phyloP scores from a whole-genome alignment of 208 protist species.

The Naegleria fowleri region DNA sequence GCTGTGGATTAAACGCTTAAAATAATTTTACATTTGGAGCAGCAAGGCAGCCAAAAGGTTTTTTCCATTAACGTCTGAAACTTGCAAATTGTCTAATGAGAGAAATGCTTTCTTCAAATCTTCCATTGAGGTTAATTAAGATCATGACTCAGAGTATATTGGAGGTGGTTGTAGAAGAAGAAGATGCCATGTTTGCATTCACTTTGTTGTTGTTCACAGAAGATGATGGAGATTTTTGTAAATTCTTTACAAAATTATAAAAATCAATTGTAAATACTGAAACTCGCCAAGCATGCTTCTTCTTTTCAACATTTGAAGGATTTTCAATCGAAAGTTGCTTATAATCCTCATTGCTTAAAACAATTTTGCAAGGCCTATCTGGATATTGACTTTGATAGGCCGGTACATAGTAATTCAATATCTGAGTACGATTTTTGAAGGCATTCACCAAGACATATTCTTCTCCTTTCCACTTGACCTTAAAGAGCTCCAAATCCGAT shows the following conservation, averaged over 20 bases:
- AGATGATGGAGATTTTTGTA: background rate
- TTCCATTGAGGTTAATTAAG: too few species aligned
- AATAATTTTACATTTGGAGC: too few species aligned
- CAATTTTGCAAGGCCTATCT: background rate
- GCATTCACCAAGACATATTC: background rate
- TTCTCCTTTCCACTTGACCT: background rate
- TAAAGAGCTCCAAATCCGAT: background rate
- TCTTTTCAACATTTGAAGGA: background rate
- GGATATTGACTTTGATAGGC: background rate
- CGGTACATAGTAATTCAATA: background rate
- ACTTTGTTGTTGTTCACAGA: too few species aligned
- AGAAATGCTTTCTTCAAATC: too few species aligned
- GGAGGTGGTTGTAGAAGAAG: too few species aligned
- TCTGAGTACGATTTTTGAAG: background rate
- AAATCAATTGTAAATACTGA: background rate
- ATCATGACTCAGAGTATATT: too few species aligned
- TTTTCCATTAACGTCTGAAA: too few species aligned
- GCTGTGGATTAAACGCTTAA: too few species aligned
- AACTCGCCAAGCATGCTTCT: slow-evolving; percentile 1
- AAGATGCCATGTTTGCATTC: too few species aligned
- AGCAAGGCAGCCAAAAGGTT: too few species aligned
- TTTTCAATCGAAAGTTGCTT: background rate
- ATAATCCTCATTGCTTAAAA: slow-evolving; percentile 2
- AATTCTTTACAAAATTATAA: slow-evolving; percentile 8
- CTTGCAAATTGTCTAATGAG: too few species aligned